Base-by-base conservation (phyloP, 2,329 filamentous ascomycete species). In the Alternaria gansuensis region DNA sequence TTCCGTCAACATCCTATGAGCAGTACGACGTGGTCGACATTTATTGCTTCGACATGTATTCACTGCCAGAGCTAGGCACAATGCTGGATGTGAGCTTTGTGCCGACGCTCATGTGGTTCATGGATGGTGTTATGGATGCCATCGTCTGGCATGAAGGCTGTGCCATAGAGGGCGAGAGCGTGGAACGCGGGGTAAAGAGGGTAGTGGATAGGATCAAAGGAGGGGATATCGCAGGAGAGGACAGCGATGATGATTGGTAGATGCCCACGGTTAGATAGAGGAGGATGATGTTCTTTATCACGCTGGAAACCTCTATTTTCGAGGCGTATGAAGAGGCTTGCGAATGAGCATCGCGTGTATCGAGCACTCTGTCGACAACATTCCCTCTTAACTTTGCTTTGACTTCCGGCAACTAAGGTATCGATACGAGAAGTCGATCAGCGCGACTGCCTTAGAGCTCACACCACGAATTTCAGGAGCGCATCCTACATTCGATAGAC, bases 131-230 rank as follows among this genome's bases (percentile, higher is more conserved):
- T 14, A 59, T 62, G 45, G 68, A 71, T 57, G 51, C 68, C 10
- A 48, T 70, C 39, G 66, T 69, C 5, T 71, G 68, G 68, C 68
- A 71, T 46, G 61, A 67, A 24, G 68, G 68, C 2, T 66, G 67
- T 11, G 56, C 59, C 26, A 68, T 71, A 5, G 58, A 65, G 46
- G 65, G 64, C 1, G 69, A 71, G 60, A 70, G 64, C 37, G 67
- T 68, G 14, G 63, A 65, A 34, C 62, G 48, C 31, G 69, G 64
- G 2, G 64, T 74, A n/a, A 56, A 61, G 54, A 60, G 68, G 34
- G 67, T 70, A 11, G 57, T 74, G 21, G 57, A 69, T 26, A 60
- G 69, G 43, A 65, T 74, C 34, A 67, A 69, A 44, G 69, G 67
- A 14, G 67, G 66, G 2, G 65, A 66, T n/a, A 49, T 74, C 36